Evolutionary conservation across 2,329 filamentous ascomycete genomes (phyloP).

Genomic region (Curvularia sp.): DNA sequence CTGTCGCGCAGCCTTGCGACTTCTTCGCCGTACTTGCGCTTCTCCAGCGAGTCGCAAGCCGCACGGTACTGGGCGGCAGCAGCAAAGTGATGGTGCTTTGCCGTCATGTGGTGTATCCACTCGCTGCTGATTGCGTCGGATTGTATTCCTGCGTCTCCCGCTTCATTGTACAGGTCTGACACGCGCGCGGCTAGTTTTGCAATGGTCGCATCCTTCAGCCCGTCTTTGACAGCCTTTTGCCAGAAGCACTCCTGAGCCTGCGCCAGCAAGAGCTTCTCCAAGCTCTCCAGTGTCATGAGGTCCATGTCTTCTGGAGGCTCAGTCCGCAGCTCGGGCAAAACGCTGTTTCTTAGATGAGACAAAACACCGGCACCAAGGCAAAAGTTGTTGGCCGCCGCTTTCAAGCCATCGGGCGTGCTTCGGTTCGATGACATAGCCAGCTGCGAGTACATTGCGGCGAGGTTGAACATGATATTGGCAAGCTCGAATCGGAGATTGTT

Average conservation of each 20-base stretch:
- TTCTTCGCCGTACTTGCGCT: constrained; percentile 93
- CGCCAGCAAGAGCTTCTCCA: constrained; percentile 83
- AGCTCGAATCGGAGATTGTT: constrained; percentile 81
- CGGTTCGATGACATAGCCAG: constrained; percentile 82
- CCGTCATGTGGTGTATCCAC: constrained; percentile 98
- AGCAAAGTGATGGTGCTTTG: constrained; percentile 96
- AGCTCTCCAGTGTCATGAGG: constrained; percentile 78
- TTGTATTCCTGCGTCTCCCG: constrained; percentile 84
- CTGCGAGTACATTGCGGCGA: constrained; percentile 92
- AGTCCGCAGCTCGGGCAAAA: constrained; percentile 83
- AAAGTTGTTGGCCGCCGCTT: constrained; percentile 87
- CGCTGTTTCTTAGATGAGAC: constrained; percentile 73
- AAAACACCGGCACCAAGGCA: constrained; percentile 86
- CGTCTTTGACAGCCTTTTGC: constrained; percentile 95
- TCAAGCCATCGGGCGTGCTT: constrained; percentile 80
- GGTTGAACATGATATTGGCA: constrained; percentile 90
- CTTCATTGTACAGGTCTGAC: constrained; percentile 85
- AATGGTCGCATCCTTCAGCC: constrained; percentile 89
- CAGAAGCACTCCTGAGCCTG: constrained; percentile 98
- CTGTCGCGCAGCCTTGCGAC: constrained; percentile 85
- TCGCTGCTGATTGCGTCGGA: constrained; percentile 89
- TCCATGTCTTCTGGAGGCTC: constrained; percentile 97
- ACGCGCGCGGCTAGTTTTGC: constrained; percentile 90
- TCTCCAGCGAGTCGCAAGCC: constrained; percentile 89
- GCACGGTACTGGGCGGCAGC: constrained; percentile 93